Percentiles rank a stretch among this genome's conserved stretches.
These are phyloP conservation scores for Coriaria nepalensis DNA, from an alignment of 306 rosid genomes.

Conservation along the genomic window DNA sequence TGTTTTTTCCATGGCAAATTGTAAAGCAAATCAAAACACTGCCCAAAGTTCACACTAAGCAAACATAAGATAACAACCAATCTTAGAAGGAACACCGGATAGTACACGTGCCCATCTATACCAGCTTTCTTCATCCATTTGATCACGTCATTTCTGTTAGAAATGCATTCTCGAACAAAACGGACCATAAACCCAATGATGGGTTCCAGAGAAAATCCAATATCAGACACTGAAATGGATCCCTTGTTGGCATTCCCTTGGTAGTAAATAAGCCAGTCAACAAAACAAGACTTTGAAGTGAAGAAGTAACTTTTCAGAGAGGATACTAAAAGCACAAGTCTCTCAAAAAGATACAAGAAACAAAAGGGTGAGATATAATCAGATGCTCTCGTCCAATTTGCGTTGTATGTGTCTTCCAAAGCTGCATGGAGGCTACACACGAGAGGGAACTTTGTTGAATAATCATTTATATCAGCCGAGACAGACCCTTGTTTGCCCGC, in stretches of 20 bases:
- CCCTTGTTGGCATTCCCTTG: conserved; percentile 15
- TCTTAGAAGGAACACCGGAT: conserved; percentile 29
- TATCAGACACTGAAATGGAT: not conserved
- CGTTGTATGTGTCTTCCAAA: conserved; percentile 21
- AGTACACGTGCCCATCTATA: conserved; percentile 3
- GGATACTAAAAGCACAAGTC: conserved; percentile 31
- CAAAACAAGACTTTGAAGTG: conserved; percentile 42
- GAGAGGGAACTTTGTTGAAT: conserved; percentile 1
- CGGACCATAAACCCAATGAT: conserved; percentile 7
- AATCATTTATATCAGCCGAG: not conserved
- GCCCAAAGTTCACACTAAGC: conserved; percentile 25
- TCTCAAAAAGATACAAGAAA: conserved; percentile 62
- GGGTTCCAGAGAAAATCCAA: not conserved
- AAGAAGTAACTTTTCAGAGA: conserved; percentile 20
- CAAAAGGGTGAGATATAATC: conserved; percentile 53
- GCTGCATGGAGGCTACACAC: conserved; percentile 21
- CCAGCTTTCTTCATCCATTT: conserved; percentile 29
- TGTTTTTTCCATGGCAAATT: conserved; percentile 12
- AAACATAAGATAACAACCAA: conserved; percentile 29
- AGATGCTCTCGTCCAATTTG: conserved; percentile 9
- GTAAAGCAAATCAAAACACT: conserved; percentile 6
- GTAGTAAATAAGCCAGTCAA: conserved; percentile 46
- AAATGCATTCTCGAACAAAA: conserved; percentile 16
- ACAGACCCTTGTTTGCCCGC: not conserved
- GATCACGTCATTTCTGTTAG: not conserved